A percentile compares a stretch with the other conserved stretches of the same genome.
These are phyloP conservation scores for Zasmidium citrigriseum DNA, from an alignment of 2,329 filamentous ascomycete species.

Conservation along the genomic window DNA sequence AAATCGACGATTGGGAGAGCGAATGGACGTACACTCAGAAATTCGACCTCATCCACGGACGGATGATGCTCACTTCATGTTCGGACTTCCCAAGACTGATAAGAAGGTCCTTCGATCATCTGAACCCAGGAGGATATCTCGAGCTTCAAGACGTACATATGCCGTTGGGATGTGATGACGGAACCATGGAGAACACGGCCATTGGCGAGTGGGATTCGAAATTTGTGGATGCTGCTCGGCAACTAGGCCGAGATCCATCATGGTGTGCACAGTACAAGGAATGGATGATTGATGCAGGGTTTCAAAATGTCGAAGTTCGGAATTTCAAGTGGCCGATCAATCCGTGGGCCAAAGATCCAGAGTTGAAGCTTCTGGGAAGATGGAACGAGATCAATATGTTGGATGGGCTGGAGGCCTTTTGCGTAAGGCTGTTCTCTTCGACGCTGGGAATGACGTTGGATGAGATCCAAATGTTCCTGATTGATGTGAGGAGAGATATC, in stretches of 20 bases:
- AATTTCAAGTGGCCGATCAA: constrained; percentile 24
- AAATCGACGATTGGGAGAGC: constrained; percentile 42
- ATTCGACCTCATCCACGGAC: constrained; percentile 45
- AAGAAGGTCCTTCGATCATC: constrained; percentile 14
- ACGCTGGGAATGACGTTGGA: constrained; percentile 10
- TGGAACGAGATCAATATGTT: constrained; percentile 20
- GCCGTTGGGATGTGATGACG: constrained; percentile 22
- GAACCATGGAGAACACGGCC: constrained; percentile 16
- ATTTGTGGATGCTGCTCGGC: constrained; percentile 21
- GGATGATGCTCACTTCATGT: constrained; percentile 24
- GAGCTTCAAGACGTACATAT: constrained; percentile 19
- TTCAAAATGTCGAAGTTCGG: constrained; percentile 26
- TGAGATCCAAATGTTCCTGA: constrained; percentile 19
- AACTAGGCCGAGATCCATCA: constrained; percentile 19
- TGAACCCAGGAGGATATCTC: constrained; percentile 27
- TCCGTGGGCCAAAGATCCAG: constrained; percentile 28
- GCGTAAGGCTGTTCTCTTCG: constrained; percentile 16
- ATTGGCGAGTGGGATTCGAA: constrained; percentile 22
- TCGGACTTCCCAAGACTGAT: constrained; percentile 23
- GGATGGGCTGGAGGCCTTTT: constrained; percentile 18
- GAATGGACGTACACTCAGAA: constrained; percentile 33
- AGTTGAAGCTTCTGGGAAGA: constrained; percentile 19
- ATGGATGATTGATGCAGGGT: constrained; percentile 27
- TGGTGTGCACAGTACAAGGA: constrained; percentile 20
- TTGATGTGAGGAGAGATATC: constrained; percentile 11